phyloP scores from a whole-genome alignment of 352 stramenopile species.

The Globisporangium okanoganense region DNA sequence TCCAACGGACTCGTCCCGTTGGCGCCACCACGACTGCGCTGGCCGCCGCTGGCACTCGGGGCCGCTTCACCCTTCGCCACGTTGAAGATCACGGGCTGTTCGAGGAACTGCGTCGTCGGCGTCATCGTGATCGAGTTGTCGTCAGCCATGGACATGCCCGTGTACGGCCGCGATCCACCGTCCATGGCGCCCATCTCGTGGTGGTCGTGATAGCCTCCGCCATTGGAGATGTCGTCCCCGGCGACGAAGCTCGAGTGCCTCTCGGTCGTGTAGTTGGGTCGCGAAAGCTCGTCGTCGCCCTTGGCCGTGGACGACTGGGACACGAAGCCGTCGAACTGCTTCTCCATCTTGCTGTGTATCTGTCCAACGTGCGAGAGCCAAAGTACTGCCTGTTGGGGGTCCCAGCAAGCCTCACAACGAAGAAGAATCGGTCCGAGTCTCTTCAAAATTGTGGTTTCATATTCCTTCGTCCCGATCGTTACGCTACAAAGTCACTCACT shows the following conservation, averaged over 20 bases:
- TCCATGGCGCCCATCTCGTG: slow-evolving; percentile 1
- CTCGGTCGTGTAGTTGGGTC: background rate
- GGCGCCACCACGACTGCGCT: background rate
- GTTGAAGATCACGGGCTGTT: slow-evolving; percentile 45
- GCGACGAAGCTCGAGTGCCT: slow-evolving; percentile 3
- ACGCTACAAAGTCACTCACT: background rate
- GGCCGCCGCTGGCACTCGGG: slow-evolving; percentile 14
- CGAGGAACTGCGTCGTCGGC: slow-evolving; percentile 43
- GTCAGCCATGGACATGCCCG: slow-evolving; percentile 13
- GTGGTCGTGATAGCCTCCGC: background rate
- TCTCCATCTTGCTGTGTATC: slow-evolving; percentile 27
- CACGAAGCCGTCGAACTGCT: slow-evolving; percentile 30
- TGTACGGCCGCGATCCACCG: background rate
- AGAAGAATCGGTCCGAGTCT: background rate
- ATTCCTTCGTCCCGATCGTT: slow-evolving; percentile 1
- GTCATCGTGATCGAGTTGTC: slow-evolving; percentile 48
- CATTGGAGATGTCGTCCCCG: background rate
- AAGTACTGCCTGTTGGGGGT: background rate
- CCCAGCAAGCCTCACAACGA: background rate
- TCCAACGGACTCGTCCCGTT: slow-evolving; percentile 21
- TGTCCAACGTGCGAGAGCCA: background rate
- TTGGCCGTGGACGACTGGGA: slow-evolving; percentile 13
- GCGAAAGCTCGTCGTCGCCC: background rate
- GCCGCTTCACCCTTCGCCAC: slow-evolving; percentile 24
- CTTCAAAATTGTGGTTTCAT: slow-evolving; percentile 5